These are phyloP conservation scores for Pulveroboletus sp. DNA, from an alignment of 768 basidiomycete species.

Conservation along the genomic window DNA sequence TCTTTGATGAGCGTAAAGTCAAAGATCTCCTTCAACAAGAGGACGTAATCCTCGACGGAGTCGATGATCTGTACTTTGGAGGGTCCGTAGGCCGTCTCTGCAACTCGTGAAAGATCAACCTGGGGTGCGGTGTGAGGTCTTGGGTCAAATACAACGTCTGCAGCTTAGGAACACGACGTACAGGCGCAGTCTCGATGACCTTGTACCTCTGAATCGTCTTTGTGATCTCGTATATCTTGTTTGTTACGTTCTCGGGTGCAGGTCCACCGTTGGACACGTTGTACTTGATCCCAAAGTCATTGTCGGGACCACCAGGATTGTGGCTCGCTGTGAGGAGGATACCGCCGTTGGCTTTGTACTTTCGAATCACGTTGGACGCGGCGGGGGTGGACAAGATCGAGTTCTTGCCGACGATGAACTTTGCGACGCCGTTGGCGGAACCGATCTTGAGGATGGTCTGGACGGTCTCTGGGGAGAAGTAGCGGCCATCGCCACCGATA, in stretches of 20 bases:
- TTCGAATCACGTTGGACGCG: constrained; percentile 91
- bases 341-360: constrained; percentile 94
- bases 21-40: constrained; percentile 83
- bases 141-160: not conserved
- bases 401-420: constrained; percentile 90
- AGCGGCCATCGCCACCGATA: constrained; percentile 96
- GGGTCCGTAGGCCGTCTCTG: constrained; percentile 76
- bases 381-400: constrained; percentile 95
- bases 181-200: constrained; percentile 69
- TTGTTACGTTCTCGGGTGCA: constrained; percentile 93
- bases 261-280: constrained; percentile 97
- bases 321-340: constrained; percentile 96
- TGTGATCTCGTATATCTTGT: constrained; percentile 90
- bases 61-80: constrained; percentile 87
- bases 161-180: constrained; percentile 35
- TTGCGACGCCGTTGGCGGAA: constrained; percentile 87
- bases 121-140: constrained; percentile 23
- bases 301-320: constrained; percentile 97
- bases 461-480: constrained; percentile 77
- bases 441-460: constrained; percentile 93
- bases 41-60: constrained; percentile 85
- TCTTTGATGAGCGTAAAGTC: constrained; percentile 89
- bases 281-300: constrained; percentile 99
- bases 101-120: constrained; percentile 83
- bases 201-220: constrained; percentile 86